Percentiles rank a stretch among this genome's conserved stretches.
These are phyloP conservation scores for Agroathelia rolfsii DNA, from an alignment of 1,284 basidiomycete genomes.

Conservation along the genomic window DNA sequence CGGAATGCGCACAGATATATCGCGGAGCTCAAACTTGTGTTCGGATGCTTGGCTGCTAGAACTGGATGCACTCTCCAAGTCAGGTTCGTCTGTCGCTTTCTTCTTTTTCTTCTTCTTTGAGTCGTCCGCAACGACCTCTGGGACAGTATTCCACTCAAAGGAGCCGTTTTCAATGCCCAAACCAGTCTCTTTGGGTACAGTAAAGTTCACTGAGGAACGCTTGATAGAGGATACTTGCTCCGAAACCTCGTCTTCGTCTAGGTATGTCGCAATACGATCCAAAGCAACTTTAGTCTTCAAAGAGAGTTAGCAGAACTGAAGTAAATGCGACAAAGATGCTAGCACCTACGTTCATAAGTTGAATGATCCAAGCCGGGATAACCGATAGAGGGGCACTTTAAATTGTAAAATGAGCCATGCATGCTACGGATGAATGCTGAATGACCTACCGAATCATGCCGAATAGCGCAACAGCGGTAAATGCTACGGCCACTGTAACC, in stretches of 20 bases:
- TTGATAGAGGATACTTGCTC: slow-evolving; percentile 29
- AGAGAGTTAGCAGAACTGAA: slow-evolving; percentile 13
- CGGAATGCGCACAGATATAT: slow-evolving; percentile 51
- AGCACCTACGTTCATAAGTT: slow-evolving; percentile 26
- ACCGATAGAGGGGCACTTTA: slow-evolving; percentile 40
- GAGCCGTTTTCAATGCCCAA: slow-evolving; percentile 47
- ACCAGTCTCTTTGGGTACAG: slow-evolving; percentile 21
- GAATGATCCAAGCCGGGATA: slow-evolving; percentile 35
- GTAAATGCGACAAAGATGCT: slow-evolving; percentile 8
- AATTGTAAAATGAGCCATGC: too few species aligned
- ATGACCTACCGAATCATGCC: slow-evolving; percentile 28
- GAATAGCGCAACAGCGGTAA: slow-evolving; percentile 32
- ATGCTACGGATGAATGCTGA: too few species aligned
- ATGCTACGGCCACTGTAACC: slow-evolving; percentile 57
- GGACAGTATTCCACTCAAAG: slow-evolving; percentile 52
- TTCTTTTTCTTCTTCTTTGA: slow-evolving; percentile 16
- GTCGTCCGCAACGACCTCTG: slow-evolving; percentile 19
- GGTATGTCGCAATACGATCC: slow-evolving; percentile 46
- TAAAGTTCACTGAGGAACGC: slow-evolving; percentile 12
- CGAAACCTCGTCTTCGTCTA: slow-evolving; percentile 45
- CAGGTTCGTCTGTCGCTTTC: slow-evolving; percentile 11
- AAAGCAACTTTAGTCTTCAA: slow-evolving; percentile 40
- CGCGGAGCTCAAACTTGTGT: slow-evolving; percentile 43
- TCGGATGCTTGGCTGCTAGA: slow-evolving; percentile 14
- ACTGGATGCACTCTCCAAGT: slow-evolving; percentile 11